Evolutionary conservation across 2,329 filamentous ascomycete species (phyloP).

Genomic region (Plectosphaerella plurivora): DNA sequence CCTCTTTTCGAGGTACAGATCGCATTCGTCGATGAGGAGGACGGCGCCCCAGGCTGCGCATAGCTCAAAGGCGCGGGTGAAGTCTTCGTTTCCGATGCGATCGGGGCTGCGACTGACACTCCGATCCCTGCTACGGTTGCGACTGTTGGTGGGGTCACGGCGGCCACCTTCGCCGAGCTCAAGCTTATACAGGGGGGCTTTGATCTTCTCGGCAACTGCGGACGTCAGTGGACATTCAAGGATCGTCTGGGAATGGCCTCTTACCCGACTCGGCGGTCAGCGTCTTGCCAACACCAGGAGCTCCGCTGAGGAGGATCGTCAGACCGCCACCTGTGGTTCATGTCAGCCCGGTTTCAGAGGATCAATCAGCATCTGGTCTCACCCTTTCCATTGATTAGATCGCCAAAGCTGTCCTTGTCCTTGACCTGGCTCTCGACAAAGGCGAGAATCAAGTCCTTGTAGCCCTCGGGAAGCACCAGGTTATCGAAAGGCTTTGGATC

Average conservation of each 20-base stretch:
- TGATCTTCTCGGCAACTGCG: slow-evolving; percentile 29
- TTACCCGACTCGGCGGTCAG: slow-evolving; percentile 27
- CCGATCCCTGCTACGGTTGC: not conserved
- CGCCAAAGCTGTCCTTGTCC: slow-evolving; percentile 39
- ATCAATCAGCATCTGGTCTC: slow-evolving; percentile 13
- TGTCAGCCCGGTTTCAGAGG: not conserved
- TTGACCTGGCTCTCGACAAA: slow-evolving; percentile 42
- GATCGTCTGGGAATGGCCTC: not conserved
- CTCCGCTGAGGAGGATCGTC: slow-evolving; percentile 27
- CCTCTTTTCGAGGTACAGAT: slow-evolving; percentile 79
- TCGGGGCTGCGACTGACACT: slow-evolving; percentile 10
- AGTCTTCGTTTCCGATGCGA: slow-evolving; percentile 39
- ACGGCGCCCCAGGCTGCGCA: slow-evolving; percentile 69
- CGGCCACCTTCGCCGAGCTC: slow-evolving; percentile 60
- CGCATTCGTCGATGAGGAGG: slow-evolving; percentile 78
- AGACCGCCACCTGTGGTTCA: slow-evolving; percentile 18
- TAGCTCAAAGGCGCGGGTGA: slow-evolving; percentile 37
- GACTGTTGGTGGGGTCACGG: slow-evolving; percentile 36
- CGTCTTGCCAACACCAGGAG: slow-evolving; percentile 31
- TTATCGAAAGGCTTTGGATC: slow-evolving; percentile 41
- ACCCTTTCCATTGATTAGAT: slow-evolving; percentile 48
- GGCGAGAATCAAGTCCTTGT: slow-evolving; percentile 46
- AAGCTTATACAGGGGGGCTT: slow-evolving; percentile 32
- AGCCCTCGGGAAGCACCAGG: slow-evolving; percentile 41
- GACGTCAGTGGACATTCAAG: too few relatives aligned